Conservation (phyloP, 73 alveolate species). For the Breviolum minutum region DNA sequence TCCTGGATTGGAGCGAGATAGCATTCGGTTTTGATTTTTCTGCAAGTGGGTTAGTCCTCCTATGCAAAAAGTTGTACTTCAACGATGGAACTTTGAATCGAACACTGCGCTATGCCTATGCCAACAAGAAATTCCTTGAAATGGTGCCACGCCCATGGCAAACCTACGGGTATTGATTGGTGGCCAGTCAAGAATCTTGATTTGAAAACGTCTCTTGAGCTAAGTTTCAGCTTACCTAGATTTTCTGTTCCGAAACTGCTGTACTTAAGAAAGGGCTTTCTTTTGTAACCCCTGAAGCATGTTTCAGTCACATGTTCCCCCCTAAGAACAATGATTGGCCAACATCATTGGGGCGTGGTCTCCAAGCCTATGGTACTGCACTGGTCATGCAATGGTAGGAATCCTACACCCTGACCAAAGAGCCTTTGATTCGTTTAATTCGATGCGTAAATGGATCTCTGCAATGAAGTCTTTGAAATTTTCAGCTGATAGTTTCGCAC, state of each 20-base stretch:
- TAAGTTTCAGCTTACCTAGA: background rate
- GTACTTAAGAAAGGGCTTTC: background rate
- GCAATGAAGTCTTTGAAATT: no score
- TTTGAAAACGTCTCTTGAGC: background rate
- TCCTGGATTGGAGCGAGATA: background rate
- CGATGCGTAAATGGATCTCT: no score
- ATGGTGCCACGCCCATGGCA: background rate
- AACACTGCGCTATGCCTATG: background rate
- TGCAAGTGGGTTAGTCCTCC: background rate
- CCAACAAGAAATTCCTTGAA: background rate
- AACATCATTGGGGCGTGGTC: background rate
- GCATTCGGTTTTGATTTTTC: background rate
- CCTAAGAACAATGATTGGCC: slow-evolving; percentile 7
- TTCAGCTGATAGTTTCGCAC: background rate
- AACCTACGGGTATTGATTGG: background rate
- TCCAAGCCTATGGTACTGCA: slow-evolving; percentile 19
- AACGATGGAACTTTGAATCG: background rate
- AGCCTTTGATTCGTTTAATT: no score
- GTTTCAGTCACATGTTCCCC: background rate
- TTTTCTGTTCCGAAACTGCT: no score
- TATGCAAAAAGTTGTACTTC: background rate
- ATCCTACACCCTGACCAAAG: background rate
- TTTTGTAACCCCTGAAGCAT: background rate
- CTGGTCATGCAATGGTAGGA: background rate
- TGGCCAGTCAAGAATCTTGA: background rate